phyloP scores from a whole-genome alignment of 495 filamentous ascomycete genomes.

The Aspergillus steynii region DNA sequence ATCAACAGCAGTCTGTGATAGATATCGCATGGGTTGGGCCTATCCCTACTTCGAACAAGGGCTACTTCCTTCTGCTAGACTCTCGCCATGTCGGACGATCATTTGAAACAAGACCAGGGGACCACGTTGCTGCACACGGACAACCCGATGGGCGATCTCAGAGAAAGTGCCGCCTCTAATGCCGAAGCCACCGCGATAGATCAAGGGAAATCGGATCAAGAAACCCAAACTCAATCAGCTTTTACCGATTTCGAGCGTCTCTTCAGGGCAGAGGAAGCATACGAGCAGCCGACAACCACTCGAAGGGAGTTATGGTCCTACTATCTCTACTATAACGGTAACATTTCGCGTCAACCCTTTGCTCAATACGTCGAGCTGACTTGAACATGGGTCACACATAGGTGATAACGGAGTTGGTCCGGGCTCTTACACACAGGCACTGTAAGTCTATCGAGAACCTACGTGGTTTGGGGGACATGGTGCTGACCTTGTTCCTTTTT shows the following conservation, averaged over 20 bases:
- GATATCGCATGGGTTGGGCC: not conserved
- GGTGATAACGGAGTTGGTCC: constrained; percentile 53
- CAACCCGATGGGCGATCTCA: not conserved
- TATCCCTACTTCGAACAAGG: not conserved
- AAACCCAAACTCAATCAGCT: not conserved
- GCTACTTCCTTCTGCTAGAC: not conserved
- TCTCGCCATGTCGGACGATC: not conserved
- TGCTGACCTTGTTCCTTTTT: not conserved
- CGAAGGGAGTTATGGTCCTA: constrained; percentile 51
- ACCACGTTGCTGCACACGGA: not conserved
- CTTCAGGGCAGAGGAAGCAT: constrained; percentile 39
- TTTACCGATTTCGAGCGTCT: constrained; percentile 36
- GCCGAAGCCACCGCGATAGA: not conserved
- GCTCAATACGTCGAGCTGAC: not conserved
- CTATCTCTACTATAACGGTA: constrained; percentile 50
- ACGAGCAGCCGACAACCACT: constrained; percentile 47
- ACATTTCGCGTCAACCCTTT: not conserved
- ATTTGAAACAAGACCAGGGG: not conserved
- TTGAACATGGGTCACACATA: constrained; percentile 5
- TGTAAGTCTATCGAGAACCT: constrained; percentile 26
- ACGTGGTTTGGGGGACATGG: not conserved
- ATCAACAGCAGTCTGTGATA: not conserved
- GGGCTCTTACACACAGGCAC: constrained; percentile 45
- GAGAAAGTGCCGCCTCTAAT: not conserved
- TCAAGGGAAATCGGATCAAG: not conserved